phyloP scores from a whole-genome alignment of 2,329 filamentous ascomycete species.

The Hypoxylon rubiginosum region DNA sequence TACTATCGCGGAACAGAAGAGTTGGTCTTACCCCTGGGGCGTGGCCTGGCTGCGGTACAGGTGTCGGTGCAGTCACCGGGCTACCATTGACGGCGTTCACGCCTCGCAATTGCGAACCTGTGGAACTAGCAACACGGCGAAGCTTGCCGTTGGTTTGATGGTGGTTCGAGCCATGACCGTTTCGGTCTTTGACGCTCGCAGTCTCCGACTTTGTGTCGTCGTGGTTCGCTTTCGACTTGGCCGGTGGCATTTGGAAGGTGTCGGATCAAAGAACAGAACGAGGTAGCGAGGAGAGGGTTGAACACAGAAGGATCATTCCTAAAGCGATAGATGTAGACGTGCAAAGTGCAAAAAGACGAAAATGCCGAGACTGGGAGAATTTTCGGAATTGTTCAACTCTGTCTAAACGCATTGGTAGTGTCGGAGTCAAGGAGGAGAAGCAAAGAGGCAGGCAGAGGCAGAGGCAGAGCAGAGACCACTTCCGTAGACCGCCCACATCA shows the following conservation, averaged over 20 bases:
- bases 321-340: constrained; percentile 13
- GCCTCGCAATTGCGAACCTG: constrained; percentile 63
- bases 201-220: constrained; percentile 55
- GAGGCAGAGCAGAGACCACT: constrained; percentile 31
- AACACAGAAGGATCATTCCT: constrained; percentile 44
- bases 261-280: constrained; percentile 46
- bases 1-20: constrained; percentile 19
- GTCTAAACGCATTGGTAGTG: constrained; percentile 32
- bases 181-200: constrained; percentile 52
- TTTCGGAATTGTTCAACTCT: constrained; percentile 25
- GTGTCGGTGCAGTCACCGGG: constrained; percentile 37
- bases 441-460: not conserved
- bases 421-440: constrained; percentile 29
- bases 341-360: constrained; percentile 13
- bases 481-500: constrained; percentile 36
- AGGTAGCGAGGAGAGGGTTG: constrained; percentile 27
- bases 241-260: constrained; percentile 45
- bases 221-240: constrained; percentile 52
- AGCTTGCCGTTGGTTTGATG: constrained; percentile 65
- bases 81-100: constrained; percentile 55
- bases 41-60: constrained; percentile 43
- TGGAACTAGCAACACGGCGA: constrained; percentile 67
- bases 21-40: constrained; percentile 47
- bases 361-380: constrained; percentile 7
- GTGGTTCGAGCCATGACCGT: constrained; percentile 49